phyloP scores from a whole-genome alignment of 2,329 filamentous ascomycete species.

The Tolypocladium ovalisporum region DNA sequence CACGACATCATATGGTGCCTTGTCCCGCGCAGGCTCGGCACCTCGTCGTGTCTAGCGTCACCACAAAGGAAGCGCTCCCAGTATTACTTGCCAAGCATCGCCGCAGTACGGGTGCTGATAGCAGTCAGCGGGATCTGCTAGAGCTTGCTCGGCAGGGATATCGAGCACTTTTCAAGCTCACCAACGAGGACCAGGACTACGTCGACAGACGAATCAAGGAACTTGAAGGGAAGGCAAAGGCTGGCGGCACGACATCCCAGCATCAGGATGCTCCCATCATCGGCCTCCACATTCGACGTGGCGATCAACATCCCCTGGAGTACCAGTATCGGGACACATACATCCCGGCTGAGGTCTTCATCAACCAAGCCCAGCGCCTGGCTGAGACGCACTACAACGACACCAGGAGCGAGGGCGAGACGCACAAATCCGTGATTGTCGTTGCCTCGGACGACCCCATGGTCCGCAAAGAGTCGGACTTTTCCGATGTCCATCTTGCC shows the following conservation, averaged over 20 bases:
- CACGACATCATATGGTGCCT: slow-evolving; percentile 65
- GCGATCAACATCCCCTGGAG: slow-evolving; percentile 68
- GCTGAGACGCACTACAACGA: slow-evolving; percentile 38
- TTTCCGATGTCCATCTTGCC: slow-evolving; percentile 46
- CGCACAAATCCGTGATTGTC: slow-evolving; percentile 38
- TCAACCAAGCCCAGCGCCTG: slow-evolving; percentile 44
- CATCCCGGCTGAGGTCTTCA: slow-evolving; percentile 61
- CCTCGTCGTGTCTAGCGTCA: slow-evolving; percentile 61
- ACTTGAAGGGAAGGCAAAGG: slow-evolving; percentile 36
- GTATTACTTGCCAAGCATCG: slow-evolving; percentile 29
- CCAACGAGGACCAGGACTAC: slow-evolving; percentile 53
- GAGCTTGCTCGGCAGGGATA: slow-evolving; percentile 59
- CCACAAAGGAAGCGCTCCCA: slow-evolving; percentile 53
- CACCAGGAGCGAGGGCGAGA: slow-evolving; percentile 24
- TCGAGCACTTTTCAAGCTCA: slow-evolving; percentile 62
- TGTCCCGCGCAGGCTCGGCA: slow-evolving; percentile 69
- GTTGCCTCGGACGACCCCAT: slow-evolving; percentile 75
- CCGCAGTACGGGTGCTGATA: slow-evolving; percentile 11
- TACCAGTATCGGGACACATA: slow-evolving; percentile 69
- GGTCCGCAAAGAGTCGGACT: slow-evolving; percentile 56
- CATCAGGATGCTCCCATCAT: slow-evolving; percentile 32
- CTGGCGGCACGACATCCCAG: slow-evolving; percentile 28
- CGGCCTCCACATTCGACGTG: slow-evolving; percentile 70
- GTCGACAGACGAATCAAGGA: slow-evolving; percentile 47
- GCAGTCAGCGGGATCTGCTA: slow-evolving; percentile 45